These are phyloP conservation scores for Mycena pura DNA, from an alignment of 768 basidiomycete species.

Conservation along the genomic window DNA sequence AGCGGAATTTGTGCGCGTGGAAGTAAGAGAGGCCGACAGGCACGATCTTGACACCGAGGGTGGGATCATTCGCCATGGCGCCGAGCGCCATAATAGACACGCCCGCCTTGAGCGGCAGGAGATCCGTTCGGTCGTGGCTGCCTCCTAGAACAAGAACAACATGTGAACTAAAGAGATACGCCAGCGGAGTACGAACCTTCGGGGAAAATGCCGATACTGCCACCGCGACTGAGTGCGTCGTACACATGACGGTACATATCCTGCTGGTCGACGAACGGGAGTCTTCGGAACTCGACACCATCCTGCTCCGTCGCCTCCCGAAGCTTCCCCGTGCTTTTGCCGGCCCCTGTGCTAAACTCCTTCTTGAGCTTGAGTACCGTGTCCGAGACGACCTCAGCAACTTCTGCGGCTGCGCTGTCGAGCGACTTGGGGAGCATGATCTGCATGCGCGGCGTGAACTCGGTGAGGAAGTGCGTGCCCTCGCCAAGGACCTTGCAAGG, in stretches of 20 bases:
- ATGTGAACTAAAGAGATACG: not conserved
- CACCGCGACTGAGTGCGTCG: slow-evolving; percentile 81
- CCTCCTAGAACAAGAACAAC: slow-evolving; percentile 64
- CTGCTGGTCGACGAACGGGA: slow-evolving; percentile 92
- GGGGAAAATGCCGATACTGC: slow-evolving; percentile 96
- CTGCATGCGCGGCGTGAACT: slow-evolving; percentile 82
- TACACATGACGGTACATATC: slow-evolving; percentile 96
- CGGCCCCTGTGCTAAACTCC: slow-evolving; percentile 78
- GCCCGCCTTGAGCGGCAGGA: slow-evolving; percentile 96
- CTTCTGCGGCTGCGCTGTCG: slow-evolving; percentile 79
- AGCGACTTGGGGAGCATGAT: slow-evolving; percentile 85
- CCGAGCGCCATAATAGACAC: slow-evolving; percentile 98
- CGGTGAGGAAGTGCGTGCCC: slow-evolving; percentile 75
- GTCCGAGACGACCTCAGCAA: slow-evolving; percentile 88
- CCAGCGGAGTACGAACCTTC: slow-evolving; percentile 67
- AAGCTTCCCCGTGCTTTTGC: slow-evolving; percentile 74
- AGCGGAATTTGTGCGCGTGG: slow-evolving; percentile 88
- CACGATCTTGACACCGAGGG: slow-evolving; percentile 89
- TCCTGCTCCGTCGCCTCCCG: slow-evolving; percentile 62
- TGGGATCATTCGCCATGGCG: slow-evolving; percentile 92
- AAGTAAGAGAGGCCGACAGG: slow-evolving; percentile 82
- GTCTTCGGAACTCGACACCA: slow-evolving; percentile 80
- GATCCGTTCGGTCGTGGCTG: slow-evolving; percentile 96
- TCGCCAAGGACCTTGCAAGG: slow-evolving; percentile 85
- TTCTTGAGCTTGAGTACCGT: slow-evolving; percentile 84